Evolutionary conservation across 73 alveolate species (phyloP), one percentile per base, ranked within the genome.

Genomic region (Tetrahymena borealis): DNA sequence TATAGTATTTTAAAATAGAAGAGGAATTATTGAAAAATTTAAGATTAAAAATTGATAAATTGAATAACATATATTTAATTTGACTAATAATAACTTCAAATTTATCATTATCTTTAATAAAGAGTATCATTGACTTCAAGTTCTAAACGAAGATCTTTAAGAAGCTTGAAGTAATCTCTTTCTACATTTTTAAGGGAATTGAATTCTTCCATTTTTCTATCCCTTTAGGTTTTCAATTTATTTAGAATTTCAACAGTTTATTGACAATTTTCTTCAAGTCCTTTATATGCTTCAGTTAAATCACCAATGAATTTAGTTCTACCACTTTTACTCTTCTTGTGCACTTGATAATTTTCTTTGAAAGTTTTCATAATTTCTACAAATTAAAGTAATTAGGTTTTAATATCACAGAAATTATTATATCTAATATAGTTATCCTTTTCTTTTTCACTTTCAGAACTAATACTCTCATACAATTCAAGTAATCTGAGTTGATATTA

Each of bases 401-500:
- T 91, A 28, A 95, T 78, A 41, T 95, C 97, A 33, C 42, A 40
- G 39, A 94, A 94, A 39, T 95, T 79, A 90, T 95, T 95, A 39
- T 93, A 95, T 36, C 94, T 95, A 6, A 78, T 42, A 28, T 78
- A 94, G 32, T 60, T 39, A 60, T 93, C 94, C 33, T 95, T 85
- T 78, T 93, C 94, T 37, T 91, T 94, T 40, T 95, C 97, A 90
- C 94, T 92, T 90, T 94, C 95, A 15, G 78, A 90, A 90, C 94
- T 95, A 39, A 95, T 95, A 7, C 94, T 40, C 78, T 95, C 97
- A 42, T 95, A 95, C 20, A 95, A 42, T 93, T 95, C 96, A 33
- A 95, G 78, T 43, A 95, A 95, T 33, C 97, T 93, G n/a, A 93
- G 38, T 90, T 95, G 95, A 78, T 93, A 95, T 38, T 95, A 91